Conservation (phyloP, 177 flowering plant species). For the Telopea speciosissima region DNA sequence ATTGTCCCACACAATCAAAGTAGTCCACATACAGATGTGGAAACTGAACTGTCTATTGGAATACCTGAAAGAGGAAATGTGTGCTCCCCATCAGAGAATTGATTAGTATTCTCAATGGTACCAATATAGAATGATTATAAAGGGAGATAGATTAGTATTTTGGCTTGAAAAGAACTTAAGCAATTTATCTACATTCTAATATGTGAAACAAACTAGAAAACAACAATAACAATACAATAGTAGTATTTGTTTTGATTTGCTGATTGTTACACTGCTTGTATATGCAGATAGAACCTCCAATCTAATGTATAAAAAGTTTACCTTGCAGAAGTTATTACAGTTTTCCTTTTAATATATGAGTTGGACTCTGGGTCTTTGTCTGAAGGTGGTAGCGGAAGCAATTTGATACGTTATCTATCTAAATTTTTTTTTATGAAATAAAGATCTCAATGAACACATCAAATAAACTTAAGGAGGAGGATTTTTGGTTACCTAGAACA, state of each 20-base stretch:
- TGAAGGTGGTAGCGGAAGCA: too few relatives aligned
- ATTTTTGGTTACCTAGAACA: too few relatives aligned
- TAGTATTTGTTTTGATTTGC: background rate
- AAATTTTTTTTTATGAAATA: too few relatives aligned
- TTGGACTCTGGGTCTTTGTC: background rate
- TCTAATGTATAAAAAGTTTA: background rate
- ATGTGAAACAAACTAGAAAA: background rate
- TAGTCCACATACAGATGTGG: constrained; percentile 35
- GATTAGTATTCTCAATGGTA: background rate
- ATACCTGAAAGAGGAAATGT: constrained; percentile 30
- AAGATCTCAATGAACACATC: too few relatives aligned
- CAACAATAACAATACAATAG: too few relatives aligned
- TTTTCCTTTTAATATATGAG: background rate
- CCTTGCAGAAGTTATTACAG: background rate
- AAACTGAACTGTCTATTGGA: constrained; percentile 61
- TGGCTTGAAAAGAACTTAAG: background rate
- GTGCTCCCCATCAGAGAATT: background rate
- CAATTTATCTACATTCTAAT: too few relatives aligned
- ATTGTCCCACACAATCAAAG: constrained; percentile 3
- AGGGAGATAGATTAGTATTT: background rate
- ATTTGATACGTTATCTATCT: too few relatives aligned
- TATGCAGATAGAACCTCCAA: too few relatives aligned
- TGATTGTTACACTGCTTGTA: background rate
- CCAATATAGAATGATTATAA: background rate
- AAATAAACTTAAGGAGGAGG: too few relatives aligned